Conservation (phyloP, 83 land plant species). For the Thuja plicata region DNA sequence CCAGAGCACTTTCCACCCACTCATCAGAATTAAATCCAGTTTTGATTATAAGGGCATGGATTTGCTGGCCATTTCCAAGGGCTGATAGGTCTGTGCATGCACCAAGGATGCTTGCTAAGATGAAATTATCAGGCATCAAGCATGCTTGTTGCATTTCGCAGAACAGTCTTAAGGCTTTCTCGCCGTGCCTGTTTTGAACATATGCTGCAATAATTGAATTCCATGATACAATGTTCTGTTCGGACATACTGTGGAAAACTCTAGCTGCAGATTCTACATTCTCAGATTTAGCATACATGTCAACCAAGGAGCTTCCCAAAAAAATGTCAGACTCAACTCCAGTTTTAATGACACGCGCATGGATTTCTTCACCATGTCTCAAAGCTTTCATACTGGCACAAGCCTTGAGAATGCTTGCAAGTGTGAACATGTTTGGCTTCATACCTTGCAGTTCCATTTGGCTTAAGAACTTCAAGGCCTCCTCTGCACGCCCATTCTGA, state of each 20-base stretch:
- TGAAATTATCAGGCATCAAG: background rate
- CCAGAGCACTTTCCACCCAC: slow-evolving; percentile 12
- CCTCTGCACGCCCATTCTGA: slow-evolving; percentile 3
- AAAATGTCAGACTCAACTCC: slow-evolving; percentile 20
- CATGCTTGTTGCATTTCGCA: background rate
- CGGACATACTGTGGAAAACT: slow-evolving; percentile 17
- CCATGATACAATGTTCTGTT: slow-evolving; percentile 19
- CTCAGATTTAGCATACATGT: slow-evolving; percentile 25
- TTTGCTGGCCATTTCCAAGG: background rate
- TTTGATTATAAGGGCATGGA: slow-evolving; percentile 6
- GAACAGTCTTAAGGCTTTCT: background rate
- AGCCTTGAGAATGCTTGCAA: slow-evolving; percentile 20
- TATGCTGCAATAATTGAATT: slow-evolving; percentile 7
- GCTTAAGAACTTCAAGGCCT: slow-evolving; percentile 16
- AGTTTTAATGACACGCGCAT: slow-evolving; percentile 15
- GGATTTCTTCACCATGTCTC: slow-evolving; percentile 20
- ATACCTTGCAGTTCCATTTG: slow-evolving; percentile 9
- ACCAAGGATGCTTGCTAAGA: slow-evolving; percentile 4
- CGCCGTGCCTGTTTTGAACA: background rate
- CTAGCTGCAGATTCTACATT: slow-evolving; percentile 20
- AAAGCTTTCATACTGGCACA: slow-evolving; percentile 17
- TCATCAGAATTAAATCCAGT: background rate
- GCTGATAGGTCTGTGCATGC: background rate
- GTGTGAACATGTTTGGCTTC: slow-evolving; percentile 21
- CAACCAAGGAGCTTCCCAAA: slow-evolving; percentile 26